These are phyloP conservation scores for Panicum miliaceum DNA, from an alignment of 176 grass and related monocot genomes.

Conservation along the genomic window DNA sequence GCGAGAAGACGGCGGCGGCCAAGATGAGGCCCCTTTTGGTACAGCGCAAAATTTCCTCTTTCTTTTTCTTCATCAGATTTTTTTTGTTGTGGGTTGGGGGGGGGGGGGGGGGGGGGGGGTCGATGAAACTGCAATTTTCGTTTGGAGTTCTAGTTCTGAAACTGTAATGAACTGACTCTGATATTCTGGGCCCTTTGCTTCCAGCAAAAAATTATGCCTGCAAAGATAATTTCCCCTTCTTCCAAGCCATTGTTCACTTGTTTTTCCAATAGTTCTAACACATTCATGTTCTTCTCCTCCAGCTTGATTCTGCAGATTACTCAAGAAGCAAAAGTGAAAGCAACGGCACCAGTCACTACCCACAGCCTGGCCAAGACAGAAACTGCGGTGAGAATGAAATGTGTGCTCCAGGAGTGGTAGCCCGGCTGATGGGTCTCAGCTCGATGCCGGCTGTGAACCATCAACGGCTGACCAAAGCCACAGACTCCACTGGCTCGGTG, in stretches of 20 bases:
- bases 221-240: not conserved
- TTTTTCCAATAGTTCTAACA: not conserved
- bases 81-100: too few relatives aligned
- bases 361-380: conserved; percentile 28
- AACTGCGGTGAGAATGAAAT: conserved; percentile 30
- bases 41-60: not conserved
- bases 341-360: not conserved
- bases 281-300: conserved; percentile 22
- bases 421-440: conserved; percentile 82
- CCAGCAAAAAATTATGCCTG: not conserved
- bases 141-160: not conserved
- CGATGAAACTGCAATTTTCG: not conserved
- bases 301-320: conserved; percentile 51
- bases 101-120: too few relatives aligned
- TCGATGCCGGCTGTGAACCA: conserved; percentile 51
- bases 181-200: not conserved
- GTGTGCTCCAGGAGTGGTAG: conserved; percentile 61
- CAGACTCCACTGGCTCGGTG: conserved; percentile 17
- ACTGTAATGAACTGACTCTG: not conserved
- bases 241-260: not conserved
- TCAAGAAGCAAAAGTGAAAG: conserved; percentile 39
- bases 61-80: not conserved
- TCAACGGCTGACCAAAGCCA: conserved; percentile 26
- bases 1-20: conserved; percentile 22
- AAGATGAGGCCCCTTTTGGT: conserved; percentile 49